phyloP scores from a whole-genome alignment of 345 rosid genomes.

The Microcos paniculata region DNA sequence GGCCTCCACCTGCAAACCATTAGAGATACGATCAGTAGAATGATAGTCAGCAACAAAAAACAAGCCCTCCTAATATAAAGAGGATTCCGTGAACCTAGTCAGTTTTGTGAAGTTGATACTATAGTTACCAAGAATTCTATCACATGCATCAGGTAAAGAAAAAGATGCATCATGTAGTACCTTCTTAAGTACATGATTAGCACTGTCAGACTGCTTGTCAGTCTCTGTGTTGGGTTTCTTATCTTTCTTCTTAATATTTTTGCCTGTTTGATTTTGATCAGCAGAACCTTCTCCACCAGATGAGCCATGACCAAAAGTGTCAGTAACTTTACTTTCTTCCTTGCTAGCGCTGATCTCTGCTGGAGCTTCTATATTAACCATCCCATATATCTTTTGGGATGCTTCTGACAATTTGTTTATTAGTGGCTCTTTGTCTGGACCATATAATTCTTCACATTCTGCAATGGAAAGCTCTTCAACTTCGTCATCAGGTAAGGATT shows the following conservation, averaged over 20 bases:
- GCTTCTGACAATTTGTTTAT: slow-evolving; percentile 42
- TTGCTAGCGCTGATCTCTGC: slow-evolving; percentile 33
- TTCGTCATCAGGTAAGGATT: slow-evolving; percentile 41
- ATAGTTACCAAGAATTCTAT: background rate
- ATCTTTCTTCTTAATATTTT: slow-evolving; percentile 38
- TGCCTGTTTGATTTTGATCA: slow-evolving; percentile 29
- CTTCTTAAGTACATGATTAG: slow-evolving; percentile 60
- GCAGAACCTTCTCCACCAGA: slow-evolving; percentile 32
- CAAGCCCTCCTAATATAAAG: background rate
- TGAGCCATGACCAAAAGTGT: slow-evolving; percentile 30
- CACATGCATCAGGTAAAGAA: background rate
- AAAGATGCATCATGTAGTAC: slow-evolving; percentile 28
- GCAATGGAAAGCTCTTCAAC: slow-evolving; percentile 58
- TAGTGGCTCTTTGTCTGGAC: slow-evolving; percentile 78
- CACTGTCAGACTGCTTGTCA: slow-evolving; percentile 34
- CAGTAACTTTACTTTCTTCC: slow-evolving; percentile 18
- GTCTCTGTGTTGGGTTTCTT: slow-evolving; percentile 29
- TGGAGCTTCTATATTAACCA: slow-evolving; percentile 23
- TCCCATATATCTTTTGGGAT: slow-evolving; percentile 23
- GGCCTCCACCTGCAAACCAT: slow-evolving; percentile 67
- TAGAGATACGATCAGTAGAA: slow-evolving; percentile 7
- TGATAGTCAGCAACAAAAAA: slow-evolving; percentile 5
- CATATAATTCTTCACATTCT: slow-evolving; percentile 88
- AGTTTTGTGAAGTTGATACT: background rate
- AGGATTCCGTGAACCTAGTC: background rate